These are phyloP conservation scores for Sclerotinia borealis DNA, from an alignment of 2,329 filamentous ascomycete genomes.

Conservation along the genomic window DNA sequence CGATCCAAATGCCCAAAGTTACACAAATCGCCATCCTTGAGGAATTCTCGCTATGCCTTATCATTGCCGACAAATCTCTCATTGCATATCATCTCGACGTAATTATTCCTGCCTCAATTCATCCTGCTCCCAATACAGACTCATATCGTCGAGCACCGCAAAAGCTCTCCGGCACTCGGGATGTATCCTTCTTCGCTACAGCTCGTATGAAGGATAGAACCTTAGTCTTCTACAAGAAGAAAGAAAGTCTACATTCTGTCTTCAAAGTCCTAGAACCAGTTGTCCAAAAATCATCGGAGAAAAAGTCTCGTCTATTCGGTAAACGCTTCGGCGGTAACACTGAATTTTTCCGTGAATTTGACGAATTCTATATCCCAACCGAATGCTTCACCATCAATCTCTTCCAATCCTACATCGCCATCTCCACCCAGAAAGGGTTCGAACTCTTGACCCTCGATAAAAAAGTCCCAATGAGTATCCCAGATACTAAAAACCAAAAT, in stretches of 20 bases:
- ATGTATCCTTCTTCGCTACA: conserved; percentile 94
- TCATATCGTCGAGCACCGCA: conserved; percentile 82
- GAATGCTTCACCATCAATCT: conserved; percentile 95
- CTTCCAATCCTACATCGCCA: conserved; percentile 89
- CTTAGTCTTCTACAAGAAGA: conserved; percentile 94
- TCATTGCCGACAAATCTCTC: conserved; percentile 85
- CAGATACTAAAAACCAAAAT: conserved; percentile 73
- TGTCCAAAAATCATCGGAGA: conserved; percentile 84
- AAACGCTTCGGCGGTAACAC: conserved; percentile 61
- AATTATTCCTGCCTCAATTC: conserved; percentile 59
- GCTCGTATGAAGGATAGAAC: conserved; percentile 96
- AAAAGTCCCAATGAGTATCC: conserved; percentile 91
- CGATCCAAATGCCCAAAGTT: conserved; percentile 66
- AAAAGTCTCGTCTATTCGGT: conserved; percentile 63
- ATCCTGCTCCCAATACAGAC: conserved; percentile 58
- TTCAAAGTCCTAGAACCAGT: conserved; percentile 98
- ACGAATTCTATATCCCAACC: conserved; percentile 96
- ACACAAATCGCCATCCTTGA: conserved; percentile 93
- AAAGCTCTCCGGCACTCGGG: conserved; percentile 76
- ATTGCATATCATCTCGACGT: conserved; percentile 92
- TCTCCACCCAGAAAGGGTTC: conserved; percentile 85
- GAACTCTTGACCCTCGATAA: conserved; percentile 96
- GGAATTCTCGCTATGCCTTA: conserved; percentile 86
- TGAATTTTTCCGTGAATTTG: conserved; percentile 95
- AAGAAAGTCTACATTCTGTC: conserved; percentile 83